Conservation (phyloP, 1,284 basidiomycete genomes). For the Ganoderma sinense region DNA sequence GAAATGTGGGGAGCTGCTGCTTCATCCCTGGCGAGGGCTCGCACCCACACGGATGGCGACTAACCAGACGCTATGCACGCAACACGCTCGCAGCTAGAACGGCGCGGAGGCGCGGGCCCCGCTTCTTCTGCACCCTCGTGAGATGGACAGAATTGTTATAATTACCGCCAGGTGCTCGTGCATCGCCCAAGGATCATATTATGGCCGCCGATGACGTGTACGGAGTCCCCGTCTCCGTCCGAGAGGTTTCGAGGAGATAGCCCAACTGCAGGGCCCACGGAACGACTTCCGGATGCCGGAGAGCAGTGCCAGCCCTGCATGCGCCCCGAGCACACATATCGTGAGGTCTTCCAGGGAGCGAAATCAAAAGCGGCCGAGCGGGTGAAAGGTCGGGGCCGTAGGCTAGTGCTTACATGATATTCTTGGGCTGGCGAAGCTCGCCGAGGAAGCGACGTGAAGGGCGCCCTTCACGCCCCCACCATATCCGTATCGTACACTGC, state of each 20-base stretch:
- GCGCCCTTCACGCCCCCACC: neutral
- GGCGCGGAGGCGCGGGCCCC: constrained; percentile 8
- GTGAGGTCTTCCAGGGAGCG: neutral
- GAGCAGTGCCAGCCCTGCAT: neutral
- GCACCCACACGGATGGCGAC: neutral
- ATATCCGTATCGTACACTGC: neutral
- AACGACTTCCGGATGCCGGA: neutral
- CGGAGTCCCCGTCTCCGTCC: neutral
- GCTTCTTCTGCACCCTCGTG: neutral
- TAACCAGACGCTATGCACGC: neutral
- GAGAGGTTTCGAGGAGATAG: neutral
- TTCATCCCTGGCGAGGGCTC: neutral
- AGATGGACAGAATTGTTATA: neutral
- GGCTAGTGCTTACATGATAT: neutral
- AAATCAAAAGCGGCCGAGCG: neutral
- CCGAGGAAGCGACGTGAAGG: constrained; percentile 3
- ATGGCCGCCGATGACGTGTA: neutral
- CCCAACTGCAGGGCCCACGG: neutral
- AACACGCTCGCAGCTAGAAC: constrained; percentile 9
- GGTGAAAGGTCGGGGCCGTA: neutral
- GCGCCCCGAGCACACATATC: neutral
- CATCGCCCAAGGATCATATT: neutral
- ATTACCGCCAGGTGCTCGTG: neutral
- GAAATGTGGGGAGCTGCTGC: neutral
- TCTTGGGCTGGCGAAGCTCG: neutral